Evolutionary conservation across 2,329 filamentous ascomycete genomes (phyloP), one percentile per base, ranked within the genome.

Genomic region (Colletotrichum cuscutae): DNA sequence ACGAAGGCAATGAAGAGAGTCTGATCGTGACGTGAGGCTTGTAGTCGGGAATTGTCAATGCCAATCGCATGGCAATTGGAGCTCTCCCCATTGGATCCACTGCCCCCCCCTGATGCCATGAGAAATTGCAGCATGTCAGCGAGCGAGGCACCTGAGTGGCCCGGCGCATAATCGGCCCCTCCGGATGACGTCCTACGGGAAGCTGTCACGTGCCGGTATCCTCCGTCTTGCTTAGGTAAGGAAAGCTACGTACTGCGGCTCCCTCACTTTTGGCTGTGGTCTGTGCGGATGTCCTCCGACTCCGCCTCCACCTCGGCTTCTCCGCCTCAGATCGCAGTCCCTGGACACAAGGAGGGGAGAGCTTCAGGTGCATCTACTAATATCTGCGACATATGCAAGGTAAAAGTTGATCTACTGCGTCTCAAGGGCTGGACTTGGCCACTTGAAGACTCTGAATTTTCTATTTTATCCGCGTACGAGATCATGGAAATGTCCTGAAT

Each of bases 11-110:
- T 49, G 42, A 19, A 3, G n/a, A 6, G n/a, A 65, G 66, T 73
- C 71, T 71, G 71, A 71, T 65, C 66, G 60, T 62, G 61, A 61
- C 15, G 22, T 13, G 56, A 57, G 28, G 42, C 54, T 62, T 26
- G 69, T 26, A 49, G 26, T 32, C 12, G 30, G 13, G 61, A 63
- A 35, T 5, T 54, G 61, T 54, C 61, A 35, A 28, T 68, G 65
- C 53, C 42, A 52, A 37, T 19, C 12, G 46, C 60, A 26, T 30
- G n/a, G 49, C 65, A 63, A 63, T 63, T 72, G 70, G 70, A 60
- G 53, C 59, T 70, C 22, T 24, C n/a, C 26, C 26, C 3, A 37
- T 30, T 30, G 35, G 42, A 46, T 19, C 24, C 42, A 12, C 12
- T 35, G 11, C 11, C 52, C 57, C 32, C 65, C 9, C 52, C 57